phyloP scores from a whole-genome alignment of 2,329 filamentous ascomycete genomes.

The Penicillium nordicum region DNA sequence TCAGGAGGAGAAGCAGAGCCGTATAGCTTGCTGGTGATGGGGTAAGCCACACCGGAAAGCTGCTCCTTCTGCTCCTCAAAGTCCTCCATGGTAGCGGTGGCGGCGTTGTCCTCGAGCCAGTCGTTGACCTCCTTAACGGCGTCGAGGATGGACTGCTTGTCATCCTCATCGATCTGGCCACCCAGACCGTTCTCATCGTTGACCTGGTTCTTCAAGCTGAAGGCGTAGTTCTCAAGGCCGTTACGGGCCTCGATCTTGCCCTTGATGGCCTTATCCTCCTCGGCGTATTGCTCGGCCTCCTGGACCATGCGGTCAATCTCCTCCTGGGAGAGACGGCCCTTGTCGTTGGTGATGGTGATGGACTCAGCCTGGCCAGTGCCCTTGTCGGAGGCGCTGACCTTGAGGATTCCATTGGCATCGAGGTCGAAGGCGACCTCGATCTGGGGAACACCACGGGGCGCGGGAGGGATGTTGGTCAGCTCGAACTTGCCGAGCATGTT shows the following conservation, averaged over 20 bases:
- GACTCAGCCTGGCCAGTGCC: slow-evolving; percentile 95
- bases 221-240: slow-evolving; percentile 97
- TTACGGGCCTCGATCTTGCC: slow-evolving; percentile 97
- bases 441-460: slow-evolving; percentile 92
- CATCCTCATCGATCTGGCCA: slow-evolving; percentile 96
- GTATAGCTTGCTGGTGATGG: slow-evolving; percentile 98
- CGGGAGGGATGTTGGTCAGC: slow-evolving; percentile 90
- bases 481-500: slow-evolving; percentile 98
- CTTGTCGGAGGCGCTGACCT: slow-evolving; percentile 95
- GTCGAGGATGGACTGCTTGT: slow-evolving; percentile 94
- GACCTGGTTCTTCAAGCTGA: slow-evolving; percentile 98
- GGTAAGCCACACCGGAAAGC: slow-evolving; percentile 92
- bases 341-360: slow-evolving; percentile 99
- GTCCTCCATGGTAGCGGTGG: slow-evolving; percentile 82
- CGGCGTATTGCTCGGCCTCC: slow-evolving; percentile 97
- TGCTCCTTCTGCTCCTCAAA: slow-evolving; percentile 99
- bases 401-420: slow-evolving; percentile 96
- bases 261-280: slow-evolving; percentile 97
- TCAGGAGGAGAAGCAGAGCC: slow-evolving; percentile 59
- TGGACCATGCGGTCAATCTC: slow-evolving; percentile 99
- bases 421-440: slow-evolving; percentile 98
- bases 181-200: slow-evolving; percentile 95
- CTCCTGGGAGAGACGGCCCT: slow-evolving; percentile 91
- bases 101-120: slow-evolving; percentile 94
- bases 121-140: slow-evolving; percentile 95